These are phyloP conservation scores for Xylaria nigripes DNA, from an alignment of 495 filamentous ascomycete species.

Conservation along the genomic window DNA sequence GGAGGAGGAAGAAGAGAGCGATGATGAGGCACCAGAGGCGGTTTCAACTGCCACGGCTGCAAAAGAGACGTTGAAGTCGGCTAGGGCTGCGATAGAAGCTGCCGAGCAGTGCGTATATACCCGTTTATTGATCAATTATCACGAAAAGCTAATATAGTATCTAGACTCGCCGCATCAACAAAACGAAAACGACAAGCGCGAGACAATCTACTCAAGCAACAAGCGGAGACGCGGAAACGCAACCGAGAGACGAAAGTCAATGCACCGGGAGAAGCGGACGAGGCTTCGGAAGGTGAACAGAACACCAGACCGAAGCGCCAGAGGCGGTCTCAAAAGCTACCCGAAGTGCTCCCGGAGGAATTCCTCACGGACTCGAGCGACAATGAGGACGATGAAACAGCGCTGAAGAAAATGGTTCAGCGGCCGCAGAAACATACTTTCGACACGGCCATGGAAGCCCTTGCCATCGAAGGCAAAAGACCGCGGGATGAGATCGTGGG, in stretches of 20 bases:
- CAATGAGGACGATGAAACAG: conserved; percentile 26
- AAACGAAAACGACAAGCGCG: conserved; percentile 41
- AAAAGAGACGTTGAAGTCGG: conserved; percentile 27
- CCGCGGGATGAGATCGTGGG: conserved; percentile 33
- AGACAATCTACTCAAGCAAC: conserved; percentile 37
- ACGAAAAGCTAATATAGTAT: conserved; percentile 2
- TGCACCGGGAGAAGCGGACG: neutral
- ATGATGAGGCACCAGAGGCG: conserved; percentile 38
- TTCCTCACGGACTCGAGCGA: conserved; percentile 36
- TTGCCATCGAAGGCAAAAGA: conserved; percentile 21
- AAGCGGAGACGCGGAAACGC: conserved; percentile 35
- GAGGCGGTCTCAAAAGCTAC: conserved; percentile 16
- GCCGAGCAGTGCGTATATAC: conserved; percentile 30
- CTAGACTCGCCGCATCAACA: conserved; percentile 33
- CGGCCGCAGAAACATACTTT: conserved; percentile 32
- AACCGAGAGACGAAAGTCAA: conserved; percentile 11
- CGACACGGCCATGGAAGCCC: conserved; percentile 15
- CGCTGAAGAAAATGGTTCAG: conserved; percentile 14
- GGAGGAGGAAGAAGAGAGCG: conserved; percentile 27
- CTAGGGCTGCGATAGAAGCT: conserved; percentile 31
- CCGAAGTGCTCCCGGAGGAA: conserved; percentile 37
- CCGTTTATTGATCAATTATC: neutral
- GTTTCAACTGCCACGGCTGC: conserved; percentile 34
- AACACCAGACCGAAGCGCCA: conserved; percentile 12
- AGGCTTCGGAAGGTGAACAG: conserved; percentile 4